Conservation (phyloP, 768 basidiomycete genomes). For the Boletus tomentosulus region DNA sequence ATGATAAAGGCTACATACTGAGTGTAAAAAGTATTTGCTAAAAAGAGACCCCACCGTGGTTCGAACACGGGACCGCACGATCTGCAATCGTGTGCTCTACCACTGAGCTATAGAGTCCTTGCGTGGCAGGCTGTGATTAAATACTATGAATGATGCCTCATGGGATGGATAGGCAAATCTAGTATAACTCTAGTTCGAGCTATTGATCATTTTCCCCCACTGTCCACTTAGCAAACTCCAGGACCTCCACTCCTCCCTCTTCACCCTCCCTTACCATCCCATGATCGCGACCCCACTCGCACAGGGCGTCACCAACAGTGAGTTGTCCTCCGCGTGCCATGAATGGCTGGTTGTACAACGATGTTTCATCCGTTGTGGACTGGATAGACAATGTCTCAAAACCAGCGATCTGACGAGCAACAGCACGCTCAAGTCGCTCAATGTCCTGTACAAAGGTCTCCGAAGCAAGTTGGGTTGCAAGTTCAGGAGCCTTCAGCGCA, state of each 20-base stretch:
- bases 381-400: slow-evolving; percentile 62
- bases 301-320: slow-evolving; percentile 35
- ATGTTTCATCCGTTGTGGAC: slow-evolving; percentile 40
- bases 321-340: slow-evolving; percentile 64
- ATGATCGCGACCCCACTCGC: slow-evolving; percentile 50
- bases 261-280: slow-evolving; percentile 37
- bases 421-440: slow-evolving; percentile 59
- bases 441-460: slow-evolving; percentile 54
- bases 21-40: too few relatives aligned
- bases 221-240: slow-evolving; percentile 64
- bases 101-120: slow-evolving; percentile 39
- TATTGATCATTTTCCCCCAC: slow-evolving; percentile 41
- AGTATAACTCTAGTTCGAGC: background rate
- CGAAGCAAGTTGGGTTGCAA: slow-evolving; percentile 42
- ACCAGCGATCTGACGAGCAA: slow-evolving; percentile 85
- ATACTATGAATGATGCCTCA: background rate
- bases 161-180: background rate
- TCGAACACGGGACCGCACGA: slow-evolving; percentile 56
- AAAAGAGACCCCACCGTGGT: slow-evolving; percentile 39
- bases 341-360: slow-evolving; percentile 70
- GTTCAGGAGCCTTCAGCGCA: slow-evolving; percentile 44
- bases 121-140: background rate
- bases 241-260: slow-evolving; percentile 33
- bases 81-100: slow-evolving; percentile 60
- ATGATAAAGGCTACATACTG: too few relatives aligned